These are phyloP conservation scores for Carex pumila DNA, from an alignment of 176 grass and related monocot species.

Conservation along the genomic window DNA sequence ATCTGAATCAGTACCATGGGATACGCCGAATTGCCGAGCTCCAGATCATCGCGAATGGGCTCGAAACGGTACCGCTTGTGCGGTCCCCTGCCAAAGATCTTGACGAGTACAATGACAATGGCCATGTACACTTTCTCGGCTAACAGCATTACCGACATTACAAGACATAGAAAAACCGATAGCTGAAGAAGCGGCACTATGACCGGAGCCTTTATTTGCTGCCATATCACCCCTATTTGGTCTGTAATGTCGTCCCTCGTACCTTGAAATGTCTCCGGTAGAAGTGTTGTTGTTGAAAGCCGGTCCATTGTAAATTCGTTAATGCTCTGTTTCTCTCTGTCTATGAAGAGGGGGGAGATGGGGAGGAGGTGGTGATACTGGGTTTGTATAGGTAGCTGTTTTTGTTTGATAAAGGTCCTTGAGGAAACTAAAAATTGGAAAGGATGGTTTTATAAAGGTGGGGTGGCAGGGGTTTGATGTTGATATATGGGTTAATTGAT, in stretches of 20 bases:
- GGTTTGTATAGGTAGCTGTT: neutral
- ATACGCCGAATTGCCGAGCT: conserved; percentile 45
- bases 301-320: conserved; percentile 4
- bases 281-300: conserved; percentile 21
- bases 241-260: conserved; percentile 21
- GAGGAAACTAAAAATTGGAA: neutral
- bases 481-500: neutral
- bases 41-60: conserved; percentile 47
- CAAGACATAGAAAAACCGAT: conserved; percentile 48
- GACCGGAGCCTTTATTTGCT: conserved; percentile 46
- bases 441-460: conserved; percentile 5
- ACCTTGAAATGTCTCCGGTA: conserved; percentile 22
- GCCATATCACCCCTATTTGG: conserved; percentile 42
- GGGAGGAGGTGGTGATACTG: neutral
- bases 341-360: neutral
- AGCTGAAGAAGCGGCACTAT: conserved; percentile 53
- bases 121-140: conserved; percentile 82
- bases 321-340: neutral
- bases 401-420: neutral
- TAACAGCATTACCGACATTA: conserved; percentile 67
- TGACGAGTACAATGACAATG: conserved; percentile 32
- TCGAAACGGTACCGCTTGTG: conserved; percentile 52
- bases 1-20: conserved; percentile 90
- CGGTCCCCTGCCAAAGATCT: conserved; percentile 30
- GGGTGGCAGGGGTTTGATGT: neutral